Evolutionary conservation across 2,329 filamentous ascomycete species (phyloP), one percentile per base, ranked within the genome.

Genomic region (Ilyonectria destructans): DNA sequence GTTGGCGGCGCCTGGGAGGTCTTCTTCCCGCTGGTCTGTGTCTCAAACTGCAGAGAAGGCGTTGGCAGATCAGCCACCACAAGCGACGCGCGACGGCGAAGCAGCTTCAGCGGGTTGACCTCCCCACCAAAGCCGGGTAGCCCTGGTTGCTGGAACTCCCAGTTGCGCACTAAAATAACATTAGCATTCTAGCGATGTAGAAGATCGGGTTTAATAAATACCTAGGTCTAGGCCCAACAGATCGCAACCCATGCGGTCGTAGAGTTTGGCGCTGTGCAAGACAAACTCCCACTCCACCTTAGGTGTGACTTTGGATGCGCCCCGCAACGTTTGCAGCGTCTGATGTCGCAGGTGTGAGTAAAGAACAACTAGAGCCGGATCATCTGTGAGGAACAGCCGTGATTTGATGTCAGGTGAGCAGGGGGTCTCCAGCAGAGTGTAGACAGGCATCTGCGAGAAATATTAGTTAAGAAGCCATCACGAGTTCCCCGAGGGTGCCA

Each of bases 181-280:
- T 78, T 60, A 79, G 71, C 56, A 37, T 40, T 43, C 15, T 13
- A 46, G 9, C 19, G 26, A 17, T 2, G 13, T 15, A 15, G 21
- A 29, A 19, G 37, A n/a, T 26, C 29, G 40, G 9, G 21, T 13
- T 17, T 31, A 84, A 23, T 51, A 66, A 83, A 80, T 86, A 93
- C 91, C 92, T 6, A 98, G 84, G 75, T 97, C 94, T 5, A 98
- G 84, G 1, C 95, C 96, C 0, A 98, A 87, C 9, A 97, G 81
- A 80, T 98, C 96, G 77, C 96, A 97, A 3, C 96, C 96, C 95
- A 96, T 98, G 9, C 94, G 91, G 79, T 93, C 92, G 77, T 95
- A 98, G 19, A 96, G 85, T 61, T 90, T 87, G 17, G 95, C 94
- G 60, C 94, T 97, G 74, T 96, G 94, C 23, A 97, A 84, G 1